Evolutionary conservation across 1,284 basidiomycete species (phyloP), one percentile per base, ranked within the genome.

Genomic region (Fistulinella staudtii): DNA sequence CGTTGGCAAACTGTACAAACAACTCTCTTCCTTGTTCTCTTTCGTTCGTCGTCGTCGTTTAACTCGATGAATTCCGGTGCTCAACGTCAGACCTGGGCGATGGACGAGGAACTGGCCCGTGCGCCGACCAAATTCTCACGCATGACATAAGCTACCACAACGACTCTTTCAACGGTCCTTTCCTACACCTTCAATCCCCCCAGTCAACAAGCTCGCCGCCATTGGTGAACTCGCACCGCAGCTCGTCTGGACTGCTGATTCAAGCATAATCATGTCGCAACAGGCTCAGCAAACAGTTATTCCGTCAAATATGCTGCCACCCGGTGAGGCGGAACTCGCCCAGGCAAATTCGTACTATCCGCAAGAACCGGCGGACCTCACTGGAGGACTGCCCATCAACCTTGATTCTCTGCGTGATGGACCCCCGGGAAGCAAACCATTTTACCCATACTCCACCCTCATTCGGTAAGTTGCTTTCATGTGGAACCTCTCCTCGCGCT

Each of bases 361-460:
- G 3, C 75, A 83, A 38, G 76, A 75, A 49, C 79, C 80, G 50
- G 80, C 74, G 56, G 85, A 89, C 69, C 73, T 89, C 48, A 85
- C 84, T 4, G 85, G 86, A 24, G 86, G 86, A 20, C 72, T 89
- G 24, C 86, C 86, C 39, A 85, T 89, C 57, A 89, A 86, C 60
- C 80, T 89, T 23, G 86, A 89, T 63, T 89, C 86, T 3, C 69
- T 89, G 43, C 73, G 87, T 46, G 86, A 89, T 58, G 86, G 86
- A 0, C 86, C 87, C 2, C 86, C 85, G 8, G 85, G 86, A 36
- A 88, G 80, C 63, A 89, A 89, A 65, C 86, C 86, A 8, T 89
- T 89, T 55, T 90, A 90, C 60, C 88, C 87, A 4, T 90, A 90
- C 61, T 89, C 87, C 6, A 90, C 87, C 27, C 77, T 90, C 42